Base-by-base conservation (phyloP, 2,329 filamentous ascomycete species). In the Colletotrichum sp. region DNA sequence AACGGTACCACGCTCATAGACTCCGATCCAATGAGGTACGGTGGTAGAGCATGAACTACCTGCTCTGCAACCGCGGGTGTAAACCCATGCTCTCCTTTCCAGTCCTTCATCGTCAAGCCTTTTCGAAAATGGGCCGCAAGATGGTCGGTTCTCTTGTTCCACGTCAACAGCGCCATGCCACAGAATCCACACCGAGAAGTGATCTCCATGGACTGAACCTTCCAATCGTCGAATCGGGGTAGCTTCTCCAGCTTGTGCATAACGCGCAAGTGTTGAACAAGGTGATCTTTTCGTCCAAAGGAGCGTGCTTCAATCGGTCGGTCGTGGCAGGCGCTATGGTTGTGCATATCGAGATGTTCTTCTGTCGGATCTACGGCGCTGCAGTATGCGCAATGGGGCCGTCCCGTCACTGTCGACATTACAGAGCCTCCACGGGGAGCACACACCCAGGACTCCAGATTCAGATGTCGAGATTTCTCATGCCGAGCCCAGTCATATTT, bases 401-500 rank as follows among this genome's bases (percentile, higher is more conserved):
- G 36, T 1, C 81, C 79, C 3, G 80, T 81, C 3, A 73, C 77
- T 1, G 79, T 68, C 3, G 79, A 79, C 1, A 76, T 16, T 1
- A 79, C 66, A 2, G 67, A 68, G 4, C 78, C 77, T 6, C 81
- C 81, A 7, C 77, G 71, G 0, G 81, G 81, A 3, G 83, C 81
- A 65, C 84, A 90, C 76, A 85, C 86, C 90, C 83, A 91, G 66
- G 79, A 84, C 80, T 84, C 86, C 0, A 88, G 87, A 7, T 84
- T 89, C 65, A 83, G 84, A 80, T 83, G 89, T 70, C 85, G 84
- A 72, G 86, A 85, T 63, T 85, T 86, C 73, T 91, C 89, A 75
- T 91, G 89, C 36, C 90, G 83, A 57, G 85, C 84, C 86, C 86
- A 88, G 24, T 87, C 85, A 69, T 87, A 83, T 24, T 87, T 87